Evolutionary conservation across 23 red algal genomes (phyloP).

Genomic region (Gracilaria gracilis): DNA sequence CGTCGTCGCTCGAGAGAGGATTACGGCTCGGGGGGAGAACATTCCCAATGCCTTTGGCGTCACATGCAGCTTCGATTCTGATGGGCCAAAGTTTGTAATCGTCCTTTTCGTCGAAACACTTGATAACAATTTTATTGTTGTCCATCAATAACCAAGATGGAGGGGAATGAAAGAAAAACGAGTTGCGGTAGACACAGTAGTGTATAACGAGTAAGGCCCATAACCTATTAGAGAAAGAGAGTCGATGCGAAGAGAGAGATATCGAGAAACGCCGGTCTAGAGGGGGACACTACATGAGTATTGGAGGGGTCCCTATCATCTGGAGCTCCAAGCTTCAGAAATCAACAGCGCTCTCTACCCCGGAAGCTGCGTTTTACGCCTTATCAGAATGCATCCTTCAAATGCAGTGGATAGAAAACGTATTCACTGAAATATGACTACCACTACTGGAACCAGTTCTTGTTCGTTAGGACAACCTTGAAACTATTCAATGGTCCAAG

Average conservation of each 20-base stretch:
- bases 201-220: too few relatives aligned
- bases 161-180: too few relatives aligned
- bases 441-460: background rate
- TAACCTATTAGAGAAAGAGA: too few relatives aligned
- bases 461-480: too few relatives aligned
- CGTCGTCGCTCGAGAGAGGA: too few relatives aligned
- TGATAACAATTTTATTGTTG: too few relatives aligned
- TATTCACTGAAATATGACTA: background rate
- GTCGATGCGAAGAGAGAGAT: too few relatives aligned
- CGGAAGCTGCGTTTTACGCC: background rate
- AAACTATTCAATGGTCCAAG: background rate
- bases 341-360: background rate
- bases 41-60: too few relatives aligned
- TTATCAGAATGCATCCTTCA: background rate
- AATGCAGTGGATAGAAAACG: background rate
- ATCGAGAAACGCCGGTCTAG: background rate
- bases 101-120: background rate
- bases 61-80: too few relatives aligned
- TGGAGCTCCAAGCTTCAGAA: background rate
- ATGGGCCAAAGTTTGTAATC: background rate
- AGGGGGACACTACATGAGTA: background rate
- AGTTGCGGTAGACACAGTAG: too few relatives aligned
- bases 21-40: too few relatives aligned
- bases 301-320: background rate
- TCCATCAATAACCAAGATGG: too few relatives aligned